Conservation (phyloP, 2,329 filamentous ascomycete species). For the Xylariaceae sp. region DNA sequence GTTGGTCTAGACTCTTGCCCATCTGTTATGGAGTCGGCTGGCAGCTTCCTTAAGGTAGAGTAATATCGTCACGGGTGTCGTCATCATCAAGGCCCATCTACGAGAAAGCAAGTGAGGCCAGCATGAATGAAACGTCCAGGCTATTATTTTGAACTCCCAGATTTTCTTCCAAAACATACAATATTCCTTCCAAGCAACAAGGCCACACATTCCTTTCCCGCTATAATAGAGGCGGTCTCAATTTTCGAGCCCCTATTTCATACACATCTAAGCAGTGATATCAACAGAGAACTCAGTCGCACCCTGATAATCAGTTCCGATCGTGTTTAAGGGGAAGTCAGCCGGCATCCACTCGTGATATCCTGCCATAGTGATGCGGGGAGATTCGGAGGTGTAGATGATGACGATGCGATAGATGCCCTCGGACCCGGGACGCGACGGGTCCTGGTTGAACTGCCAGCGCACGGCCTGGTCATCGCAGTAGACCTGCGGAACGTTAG, state of each 20-base stretch:
- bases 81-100: too few species aligned
- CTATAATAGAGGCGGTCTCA: not conserved
- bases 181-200: not conserved
- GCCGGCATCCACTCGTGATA: constrained; percentile 27
- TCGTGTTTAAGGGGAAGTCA: constrained; percentile 22
- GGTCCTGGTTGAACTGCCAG: constrained; percentile 29
- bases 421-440: constrained; percentile 20
- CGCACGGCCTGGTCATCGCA: constrained; percentile 23
- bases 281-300: constrained; percentile 20
- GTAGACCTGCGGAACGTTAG: constrained; percentile 15
- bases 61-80: too few species aligned
- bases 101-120: too few species aligned
- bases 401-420: constrained; percentile 26
- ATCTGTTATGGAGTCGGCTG: too few species aligned
- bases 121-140: too few species aligned
- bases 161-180: too few species aligned
- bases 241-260: not conserved
- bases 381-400: constrained; percentile 18
- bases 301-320: constrained; percentile 24
- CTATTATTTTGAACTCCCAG: too few species aligned
- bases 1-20: too few species aligned
- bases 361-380: constrained; percentile 11
- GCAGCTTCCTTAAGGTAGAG: too few species aligned
- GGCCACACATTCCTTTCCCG: not conserved
- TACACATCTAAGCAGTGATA: not conserved